Conservation (phyloP, 495 filamentous ascomycete species). For the Penicillium bovifimosum region DNA sequence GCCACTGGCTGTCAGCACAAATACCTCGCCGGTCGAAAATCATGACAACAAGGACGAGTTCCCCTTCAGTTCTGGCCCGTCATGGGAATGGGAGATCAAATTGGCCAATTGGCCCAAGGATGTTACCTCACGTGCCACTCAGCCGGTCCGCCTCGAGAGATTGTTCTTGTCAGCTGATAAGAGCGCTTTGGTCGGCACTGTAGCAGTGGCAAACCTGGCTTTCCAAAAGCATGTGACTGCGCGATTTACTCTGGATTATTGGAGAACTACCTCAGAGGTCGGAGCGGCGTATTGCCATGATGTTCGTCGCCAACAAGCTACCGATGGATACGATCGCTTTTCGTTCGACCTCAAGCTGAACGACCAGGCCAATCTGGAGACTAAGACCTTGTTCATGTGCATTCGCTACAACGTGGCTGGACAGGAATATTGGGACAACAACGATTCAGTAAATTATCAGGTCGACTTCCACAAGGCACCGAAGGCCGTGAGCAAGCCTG, state of each 20-base stretch:
- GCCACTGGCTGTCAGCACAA: constrained; percentile 89
- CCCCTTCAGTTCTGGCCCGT: constrained; percentile 61
- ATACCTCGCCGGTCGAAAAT: constrained; percentile 86
- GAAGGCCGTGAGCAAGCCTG: constrained; percentile 49
- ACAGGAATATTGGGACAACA: constrained; percentile 95
- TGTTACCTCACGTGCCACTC: constrained; percentile 52
- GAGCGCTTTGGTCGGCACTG: constrained; percentile 72
- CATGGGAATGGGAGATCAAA: constrained; percentile 82
- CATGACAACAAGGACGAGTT: constrained; percentile 81
- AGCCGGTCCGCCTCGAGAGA: constrained; percentile 70
- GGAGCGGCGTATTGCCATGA: constrained; percentile 80
- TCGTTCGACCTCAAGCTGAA: constrained; percentile 89
- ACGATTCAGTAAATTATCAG: constrained; percentile 77
- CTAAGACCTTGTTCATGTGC: constrained; percentile 87
- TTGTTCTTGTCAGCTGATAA: constrained; percentile 84
- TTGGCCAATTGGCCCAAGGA: constrained; percentile 78
- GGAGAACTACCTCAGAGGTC: constrained; percentile 96
- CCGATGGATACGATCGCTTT: constrained; percentile 78
- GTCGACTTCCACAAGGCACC: constrained; percentile 79
- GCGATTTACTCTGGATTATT: constrained; percentile 93
- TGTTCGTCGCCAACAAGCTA: constrained; percentile 58
- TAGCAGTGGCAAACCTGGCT: constrained; percentile 80
- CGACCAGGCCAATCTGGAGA: constrained; percentile 83
- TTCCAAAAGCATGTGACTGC: constrained; percentile 86
- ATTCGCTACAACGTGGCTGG: constrained; percentile 82